Base-by-base conservation (phyloP, 2,329 filamentous ascomycete species). In the Delphinella strobiligena region DNA sequence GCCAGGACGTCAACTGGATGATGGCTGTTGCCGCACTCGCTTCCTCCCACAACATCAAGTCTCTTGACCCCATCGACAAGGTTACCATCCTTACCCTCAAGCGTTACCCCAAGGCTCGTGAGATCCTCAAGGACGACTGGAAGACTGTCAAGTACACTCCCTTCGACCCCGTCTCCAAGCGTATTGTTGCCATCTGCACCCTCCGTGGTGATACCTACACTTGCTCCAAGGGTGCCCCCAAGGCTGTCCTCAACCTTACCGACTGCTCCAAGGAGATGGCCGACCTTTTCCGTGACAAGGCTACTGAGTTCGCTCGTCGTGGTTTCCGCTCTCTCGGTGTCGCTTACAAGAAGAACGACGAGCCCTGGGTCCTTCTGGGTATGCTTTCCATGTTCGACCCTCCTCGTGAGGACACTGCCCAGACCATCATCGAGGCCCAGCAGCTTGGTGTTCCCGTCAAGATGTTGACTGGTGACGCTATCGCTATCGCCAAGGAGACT, bases 351-450 rank as follows among this genome's bases (percentile, higher is more conserved):
- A 81, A 82, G 69, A 81, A 81, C 61, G 72, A 82, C 53, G 78
- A 76, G 60, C 74, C 71, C 56, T 82, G 80, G 81, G 71, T 80
- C 54, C 68, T 86, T 46, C 74, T 84, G 44, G 80, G 80, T 61
- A 78, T 85, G 68, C 71, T 85, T 60, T 81, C 80, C 55, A 82
- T 85, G 76, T 85, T 85, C 66, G 80, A 85, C 60, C 80, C 80
- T 55, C 80, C 80, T 46, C 80, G 80, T 69, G 79, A 82, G 54
- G 80, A 85, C 60, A 85, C 81, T 46, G 80, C 80, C 49, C 79
- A 83, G 66, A 85, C 80, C 49, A 84, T 85, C 55, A 67, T 81
- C 54, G 80, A 85, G 65, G 80, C 80, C 47, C 77, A 82, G 61
- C 73, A 80, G 59, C 78, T 85, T 42, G 80, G 80, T 69, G 78